Evolutionary conservation across 495 filamentous ascomycete genomes (phyloP), one percentile per base, ranked within the genome.

Genomic region (Talaromyces wortmannii): DNA sequence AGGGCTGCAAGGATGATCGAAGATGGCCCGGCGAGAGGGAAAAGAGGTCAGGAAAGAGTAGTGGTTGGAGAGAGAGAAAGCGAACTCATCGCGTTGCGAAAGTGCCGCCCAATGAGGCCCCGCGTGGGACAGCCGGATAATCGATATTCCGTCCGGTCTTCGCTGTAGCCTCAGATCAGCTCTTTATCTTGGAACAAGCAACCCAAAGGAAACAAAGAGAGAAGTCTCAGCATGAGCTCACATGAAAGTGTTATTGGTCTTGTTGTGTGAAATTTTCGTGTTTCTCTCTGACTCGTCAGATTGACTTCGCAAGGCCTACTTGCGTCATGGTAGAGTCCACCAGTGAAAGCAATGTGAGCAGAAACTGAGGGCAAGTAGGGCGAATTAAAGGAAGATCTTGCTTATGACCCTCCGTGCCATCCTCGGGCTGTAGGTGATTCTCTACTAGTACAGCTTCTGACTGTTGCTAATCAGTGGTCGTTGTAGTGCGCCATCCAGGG

Each of bases 401-500:
- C 78, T 50, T 77, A 75, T 50, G 80, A 92, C 60, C 89, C 89
- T 49, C 89, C 92, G 50, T 98, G 94, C 66, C 90, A 95, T 76
- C 83, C 92, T 57, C 80, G 85, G 56, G 94, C 94, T 56, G 90
- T 92, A 77, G 63, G 88, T 88, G 46, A 49, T 40, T 52, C 23
- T 12, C 29, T 60, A n/a, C 46, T 8, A 18, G 29, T 31, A 15
- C 18, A 43, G 10, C 12, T 48, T 13, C 17, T 49, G 7, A 18
- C 45, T 36, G 42, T 12, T 52, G 40, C 59, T 65, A 31, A 67
- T 55, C 23, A 18, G 17, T 30, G 48, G 8, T 23, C 4, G 23
- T 23, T 4, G 23, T 55, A 90, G 87, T 96, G 91, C 72, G 90
- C 90, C 31, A 95, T 97, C 58, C 92, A 96, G 84, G 82, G 90